Evolutionary conservation across 192 early-diverging fungal genomes (phyloP).

Genomic region (Spinellus fusiger): DNA sequence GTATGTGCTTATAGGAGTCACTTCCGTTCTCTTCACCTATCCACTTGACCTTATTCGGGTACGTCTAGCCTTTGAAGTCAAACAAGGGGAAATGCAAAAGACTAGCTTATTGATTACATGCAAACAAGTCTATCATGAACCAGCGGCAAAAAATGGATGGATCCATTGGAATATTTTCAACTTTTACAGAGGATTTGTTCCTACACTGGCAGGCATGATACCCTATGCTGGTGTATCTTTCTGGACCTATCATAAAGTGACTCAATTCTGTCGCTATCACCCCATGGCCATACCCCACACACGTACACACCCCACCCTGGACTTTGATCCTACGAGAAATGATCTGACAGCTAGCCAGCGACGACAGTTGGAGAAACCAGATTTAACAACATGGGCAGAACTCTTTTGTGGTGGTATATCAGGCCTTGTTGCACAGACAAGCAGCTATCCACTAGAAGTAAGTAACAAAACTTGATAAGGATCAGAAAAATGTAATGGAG

Average conservation of each 20-base stretch:
- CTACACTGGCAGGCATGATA: slow-evolving; percentile 86
- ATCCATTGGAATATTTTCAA: slow-evolving; percentile 52
- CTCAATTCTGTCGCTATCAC: slow-evolving; percentile 49
- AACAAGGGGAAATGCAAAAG: slow-evolving; percentile 9
- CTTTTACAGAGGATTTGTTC: slow-evolving; percentile 92
- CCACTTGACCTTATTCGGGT: slow-evolving; percentile 93
- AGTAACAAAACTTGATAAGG: background rate
- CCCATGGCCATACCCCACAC: slow-evolving; percentile 36
- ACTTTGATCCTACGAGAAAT: slow-evolving; percentile 12
- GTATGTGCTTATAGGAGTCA: slow-evolving; percentile 68
- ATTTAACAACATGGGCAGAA: slow-evolving; percentile 71
- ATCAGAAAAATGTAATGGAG: background rate
- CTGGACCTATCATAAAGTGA: slow-evolving; percentile 76
- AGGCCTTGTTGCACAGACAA: slow-evolving; percentile 79
- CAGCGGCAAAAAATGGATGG: slow-evolving; percentile 42
- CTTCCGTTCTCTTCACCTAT: slow-evolving; percentile 85
- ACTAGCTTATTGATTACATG: slow-evolving; percentile 21
- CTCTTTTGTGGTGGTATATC: slow-evolving; percentile 77
- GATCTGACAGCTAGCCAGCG: slow-evolving; percentile 19
- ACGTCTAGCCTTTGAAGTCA: slow-evolving; percentile 85
- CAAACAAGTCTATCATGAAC: slow-evolving; percentile 72
- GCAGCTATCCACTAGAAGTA: slow-evolving; percentile 85
- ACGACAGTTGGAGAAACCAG: slow-evolving; percentile 24
- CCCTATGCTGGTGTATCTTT: slow-evolving; percentile 97
- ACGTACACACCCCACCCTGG: slow-evolving; percentile 11